Evolutionary conservation across 139 green algal species (phyloP), one percentile per base, ranked within the genome.

Genomic region (Asterochloris sp.): DNA sequence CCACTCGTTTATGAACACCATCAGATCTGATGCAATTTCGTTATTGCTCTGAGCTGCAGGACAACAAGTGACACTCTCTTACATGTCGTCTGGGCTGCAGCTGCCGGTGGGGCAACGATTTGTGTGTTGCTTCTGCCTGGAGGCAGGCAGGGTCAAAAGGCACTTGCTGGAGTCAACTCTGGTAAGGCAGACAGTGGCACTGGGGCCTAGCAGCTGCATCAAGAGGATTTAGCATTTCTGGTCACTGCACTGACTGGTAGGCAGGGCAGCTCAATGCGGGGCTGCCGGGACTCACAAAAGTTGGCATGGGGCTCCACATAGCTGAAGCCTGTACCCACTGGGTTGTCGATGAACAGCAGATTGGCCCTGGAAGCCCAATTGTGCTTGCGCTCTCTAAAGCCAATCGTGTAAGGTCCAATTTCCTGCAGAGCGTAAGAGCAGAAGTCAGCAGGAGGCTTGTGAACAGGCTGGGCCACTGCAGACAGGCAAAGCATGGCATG

Each of bases 291-390:
- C 66, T 71, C 62, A 81, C 77, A 54, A 67, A 82, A 82, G 24
- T 24, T 76, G 66, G 63, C 78, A 24, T 74, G 26, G 63, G 71
- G n/a, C 19, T 78, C 69, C 16, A 83, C 79, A 14, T 79, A 83
- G n/a, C n/a, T 69, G 66, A 76, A 83, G 64, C 79, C 79, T 11
- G 79, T 83, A 47, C 79, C 79, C 10, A 83, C 79, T 63, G 79
- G 79, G n/a, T 83, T 83, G 69, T 83, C 79, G 16, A 83, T 61
- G 68, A 83, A 83, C 47, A 83, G 54, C 54, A 83, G 23, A 73
- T 83, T 74, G n/a, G 79, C 79, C 23, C 26, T 13, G 13, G 60
- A 19, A 28, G 79, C 68, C 79, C 79, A 83, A 0, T 61, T 69
- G 68, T 77, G 68, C 79, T 71, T 71, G 47, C 79, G 69, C 69